Conservation (phyloP, 2,329 filamentous ascomycete species). For the Malbranchea zuffiana region DNA sequence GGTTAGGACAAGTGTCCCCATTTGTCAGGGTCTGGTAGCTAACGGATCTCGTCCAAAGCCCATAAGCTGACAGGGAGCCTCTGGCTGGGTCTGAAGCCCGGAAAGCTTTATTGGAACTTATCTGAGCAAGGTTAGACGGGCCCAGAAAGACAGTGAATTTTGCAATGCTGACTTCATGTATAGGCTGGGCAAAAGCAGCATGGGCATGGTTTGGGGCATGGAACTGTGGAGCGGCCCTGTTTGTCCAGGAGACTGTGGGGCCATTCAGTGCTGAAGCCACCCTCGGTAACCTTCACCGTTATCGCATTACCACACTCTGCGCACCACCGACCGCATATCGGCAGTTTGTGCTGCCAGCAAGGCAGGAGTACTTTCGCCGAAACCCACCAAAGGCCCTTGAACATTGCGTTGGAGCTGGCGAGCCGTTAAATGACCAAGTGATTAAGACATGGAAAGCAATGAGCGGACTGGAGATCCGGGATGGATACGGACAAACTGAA, state of each 20-base stretch:
- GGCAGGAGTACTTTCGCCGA: slow-evolving; percentile 20
- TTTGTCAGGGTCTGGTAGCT: not conserved
- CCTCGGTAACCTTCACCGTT: slow-evolving; percentile 26
- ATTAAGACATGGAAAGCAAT: slow-evolving; percentile 29
- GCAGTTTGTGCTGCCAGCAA: slow-evolving; percentile 30
- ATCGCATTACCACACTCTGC: slow-evolving; percentile 34
- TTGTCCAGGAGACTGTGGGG: slow-evolving; percentile 30
- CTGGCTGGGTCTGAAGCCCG: slow-evolving; percentile 28
- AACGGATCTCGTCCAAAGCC: slow-evolving; percentile 13
- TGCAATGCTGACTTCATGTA: slow-evolving; percentile 6
- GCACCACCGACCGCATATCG: slow-evolving; percentile 33
- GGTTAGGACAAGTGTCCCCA: slow-evolving; percentile 12
- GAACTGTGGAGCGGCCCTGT: slow-evolving; percentile 33
- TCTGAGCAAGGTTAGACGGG: slow-evolving; percentile 30
- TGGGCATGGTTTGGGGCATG: slow-evolving; percentile 33
- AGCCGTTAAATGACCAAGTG: slow-evolving; percentile 33
- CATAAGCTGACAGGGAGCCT: slow-evolving; percentile 31
- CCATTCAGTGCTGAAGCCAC: slow-evolving; percentile 25
- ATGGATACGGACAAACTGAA: slow-evolving; percentile 35
- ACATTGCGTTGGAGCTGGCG: slow-evolving; percentile 32
- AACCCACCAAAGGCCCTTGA: slow-evolving; percentile 21
- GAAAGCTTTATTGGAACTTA: slow-evolving; percentile 31
- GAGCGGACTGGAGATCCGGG: slow-evolving; percentile 29
- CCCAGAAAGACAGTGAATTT: not conserved
- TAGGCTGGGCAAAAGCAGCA: slow-evolving; percentile 33